Base-by-base conservation (phyloP, 306 rosid species). In the Amphicarpaea edgeworthii region DNA sequence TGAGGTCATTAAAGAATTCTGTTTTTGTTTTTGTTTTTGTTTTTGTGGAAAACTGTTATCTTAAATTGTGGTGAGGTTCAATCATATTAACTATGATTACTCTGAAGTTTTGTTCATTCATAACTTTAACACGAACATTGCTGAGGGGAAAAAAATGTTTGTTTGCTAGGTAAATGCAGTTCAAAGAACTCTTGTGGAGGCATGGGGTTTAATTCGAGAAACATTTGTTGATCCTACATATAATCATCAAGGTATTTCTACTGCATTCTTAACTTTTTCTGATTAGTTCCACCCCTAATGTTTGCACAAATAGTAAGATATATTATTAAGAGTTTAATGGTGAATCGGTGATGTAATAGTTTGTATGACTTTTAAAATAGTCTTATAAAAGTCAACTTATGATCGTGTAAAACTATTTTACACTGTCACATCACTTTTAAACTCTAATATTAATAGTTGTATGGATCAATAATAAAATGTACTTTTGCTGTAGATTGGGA, bases 191-290 rank as follows among this genome's bases (percentile, higher is more conserved):
- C 96, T 95, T 46, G 96, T 95, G 80, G 98, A 95, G 79, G 95
- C 98, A 73, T 95, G 98, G 98, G 96, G 98, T 79, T 87, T 95
- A 80, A 92, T 95, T 70, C 86, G 97, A 50, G 98, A 95, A 85
- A 89, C 98, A 43, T 95, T 95, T 24, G 82, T 95, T 47, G 97
- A 95, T 61, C 98, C 98, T 32, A 95, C 98, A 30, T 95, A 64
- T 83, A 95, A 95, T 83, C 92, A 95, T 85, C 98, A 92, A 95
- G 98, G 98, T 95, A 82, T 34, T 76, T 76, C 15, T 34, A 1
- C 1, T 34, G 3, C 1, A 20, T 59, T 77, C 71, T 21, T 73
- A 11, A 19, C 14, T 21, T 42, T 66, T 28, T 19, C 72, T 42
- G 46, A 77, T 40, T 26, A 40, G 19, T 30, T 61, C n/a, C 66